Evolutionary conservation across 2,329 filamentous ascomycete genomes (phyloP).

Genomic region (Cyphellophora europaea): DNA sequence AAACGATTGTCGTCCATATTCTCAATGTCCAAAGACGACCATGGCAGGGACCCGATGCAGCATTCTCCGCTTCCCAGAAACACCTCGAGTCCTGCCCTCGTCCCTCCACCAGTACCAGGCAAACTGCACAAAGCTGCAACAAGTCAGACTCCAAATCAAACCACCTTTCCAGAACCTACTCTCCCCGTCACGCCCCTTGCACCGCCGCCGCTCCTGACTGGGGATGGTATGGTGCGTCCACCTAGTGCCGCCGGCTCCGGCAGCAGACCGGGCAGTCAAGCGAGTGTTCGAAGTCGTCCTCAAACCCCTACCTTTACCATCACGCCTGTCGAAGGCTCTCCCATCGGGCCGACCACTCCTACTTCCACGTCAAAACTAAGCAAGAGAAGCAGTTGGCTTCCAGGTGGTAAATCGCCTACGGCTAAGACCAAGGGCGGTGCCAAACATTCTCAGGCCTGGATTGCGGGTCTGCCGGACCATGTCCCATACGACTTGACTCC

Average conservation of each 20-base stretch:
- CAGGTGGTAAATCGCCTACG: conserved; percentile 24
- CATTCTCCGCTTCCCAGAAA: not conserved
- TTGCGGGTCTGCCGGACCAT: conserved; percentile 48
- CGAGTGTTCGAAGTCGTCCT: conserved; percentile 15
- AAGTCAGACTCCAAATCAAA: too few species aligned
- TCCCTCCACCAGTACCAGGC: too few species aligned
- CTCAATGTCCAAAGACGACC: conserved; percentile 13
- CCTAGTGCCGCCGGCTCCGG: conserved; percentile 20
- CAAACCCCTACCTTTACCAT: conserved; percentile 15
- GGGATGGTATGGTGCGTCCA: conserved; percentile 25
- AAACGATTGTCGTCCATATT: conserved; percentile 16
- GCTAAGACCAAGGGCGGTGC: conserved; percentile 24
- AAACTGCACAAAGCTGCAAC: too few species aligned
- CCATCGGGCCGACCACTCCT: conserved; percentile 10
- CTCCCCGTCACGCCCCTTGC: conserved; percentile 4
- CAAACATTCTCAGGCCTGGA: conserved; percentile 41
- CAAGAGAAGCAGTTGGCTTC: conserved; percentile 36
- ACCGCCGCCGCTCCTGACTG: not conserved
- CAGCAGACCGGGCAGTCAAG: conserved; percentile 23
- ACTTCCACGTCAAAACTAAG: conserved; percentile 8
- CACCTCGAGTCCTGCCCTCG: too few species aligned
- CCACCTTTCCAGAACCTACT: too few species aligned
- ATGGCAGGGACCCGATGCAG: conserved; percentile 1
- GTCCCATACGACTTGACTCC: conserved; percentile 45
- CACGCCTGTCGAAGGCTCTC: conserved; percentile 7